Percentiles rank a stretch among this genome's conserved stretches.
These are phyloP conservation scores for Didymella arachidicola DNA, from an alignment of 2,329 filamentous ascomycete genomes.

Conservation along the genomic window DNA sequence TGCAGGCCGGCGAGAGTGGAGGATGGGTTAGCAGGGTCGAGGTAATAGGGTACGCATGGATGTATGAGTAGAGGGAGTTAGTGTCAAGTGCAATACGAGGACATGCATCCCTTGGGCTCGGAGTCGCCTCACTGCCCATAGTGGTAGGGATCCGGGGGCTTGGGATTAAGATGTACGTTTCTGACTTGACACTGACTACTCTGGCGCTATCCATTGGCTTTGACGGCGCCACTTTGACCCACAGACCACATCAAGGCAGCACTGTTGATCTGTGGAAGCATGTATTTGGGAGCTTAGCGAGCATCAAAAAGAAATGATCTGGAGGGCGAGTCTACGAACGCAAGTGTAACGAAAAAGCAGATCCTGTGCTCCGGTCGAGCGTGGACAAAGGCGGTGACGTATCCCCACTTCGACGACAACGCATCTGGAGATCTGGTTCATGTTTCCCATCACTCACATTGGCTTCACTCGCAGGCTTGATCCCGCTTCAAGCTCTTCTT, in stretches of 20 bases:
- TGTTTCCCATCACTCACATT: slow-evolving; percentile 35
- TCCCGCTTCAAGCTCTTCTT: slow-evolving; percentile 39
- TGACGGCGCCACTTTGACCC: slow-evolving; percentile 49
- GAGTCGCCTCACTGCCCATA: slow-evolving; percentile 42
- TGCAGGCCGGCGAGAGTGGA: slow-evolving; percentile 45
- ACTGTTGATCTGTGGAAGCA: slow-evolving; percentile 44
- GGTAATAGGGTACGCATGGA: slow-evolving; percentile 40
- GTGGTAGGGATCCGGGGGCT: slow-evolving; percentile 47
- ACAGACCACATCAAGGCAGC: slow-evolving; percentile 38
- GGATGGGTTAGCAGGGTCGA: slow-evolving; percentile 38
- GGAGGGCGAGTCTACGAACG: slow-evolving; percentile 36
- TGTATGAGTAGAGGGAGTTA: slow-evolving; percentile 44
- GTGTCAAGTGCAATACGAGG: slow-evolving; percentile 44
- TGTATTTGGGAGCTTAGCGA: slow-evolving; percentile 42
- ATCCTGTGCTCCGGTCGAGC: slow-evolving; percentile 27
- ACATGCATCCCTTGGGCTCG: slow-evolving; percentile 41
- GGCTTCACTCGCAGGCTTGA: slow-evolving; percentile 31
- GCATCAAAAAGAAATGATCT: slow-evolving; percentile 38
- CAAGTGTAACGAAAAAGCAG: slow-evolving; percentile 42
- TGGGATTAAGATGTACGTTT: slow-evolving; percentile 44
- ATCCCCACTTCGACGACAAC: slow-evolving; percentile 37
- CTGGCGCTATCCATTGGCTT: slow-evolving; percentile 40
- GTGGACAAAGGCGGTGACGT: slow-evolving; percentile 44
- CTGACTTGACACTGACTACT: slow-evolving; percentile 32
- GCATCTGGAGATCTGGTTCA: slow-evolving; percentile 30